Conservation (phyloP, 176 grass and related monocot genomes). For the Coix lacrymajobi region DNA sequence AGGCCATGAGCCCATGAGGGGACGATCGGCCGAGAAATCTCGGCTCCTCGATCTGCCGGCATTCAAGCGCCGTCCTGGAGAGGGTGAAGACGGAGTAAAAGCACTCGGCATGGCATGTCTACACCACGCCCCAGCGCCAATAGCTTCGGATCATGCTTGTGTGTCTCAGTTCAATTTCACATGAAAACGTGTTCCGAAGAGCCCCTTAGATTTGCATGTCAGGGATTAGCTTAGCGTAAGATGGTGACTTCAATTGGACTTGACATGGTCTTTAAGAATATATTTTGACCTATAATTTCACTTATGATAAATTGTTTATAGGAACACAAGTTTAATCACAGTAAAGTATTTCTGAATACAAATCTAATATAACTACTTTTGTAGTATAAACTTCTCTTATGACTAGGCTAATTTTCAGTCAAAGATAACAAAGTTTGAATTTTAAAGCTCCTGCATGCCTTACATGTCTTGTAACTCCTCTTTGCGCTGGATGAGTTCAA, state of each 20-base stretch:
- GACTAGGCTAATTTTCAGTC: no score
- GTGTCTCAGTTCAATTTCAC: background rate
- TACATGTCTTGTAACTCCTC: no score
- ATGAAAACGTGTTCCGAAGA: no score
- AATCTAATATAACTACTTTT: no score
- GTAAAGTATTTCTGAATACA: no score
- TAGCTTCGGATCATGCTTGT: background rate
- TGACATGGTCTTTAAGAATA: no score
- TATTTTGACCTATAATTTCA: no score
- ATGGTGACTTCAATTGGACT: background rate
- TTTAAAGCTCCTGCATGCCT: no score
- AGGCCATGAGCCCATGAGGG: background rate
- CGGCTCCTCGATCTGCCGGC: background rate
- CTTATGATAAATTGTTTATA: no score
- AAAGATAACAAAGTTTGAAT: no score
- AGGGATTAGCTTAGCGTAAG: background rate
- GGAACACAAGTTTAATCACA: no score
- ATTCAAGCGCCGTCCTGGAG: constrained; percentile 21
- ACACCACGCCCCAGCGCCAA: background rate
- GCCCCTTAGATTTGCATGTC: background rate
- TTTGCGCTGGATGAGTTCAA: background rate
- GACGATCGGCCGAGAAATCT: background rate
- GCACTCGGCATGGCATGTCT: background rate
- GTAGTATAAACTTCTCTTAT: no score
- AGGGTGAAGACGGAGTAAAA: background rate